Evolutionary conservation across 192 early-diverging fungal species (phyloP).

Genomic region (Backusella tuberculispora): DNA sequence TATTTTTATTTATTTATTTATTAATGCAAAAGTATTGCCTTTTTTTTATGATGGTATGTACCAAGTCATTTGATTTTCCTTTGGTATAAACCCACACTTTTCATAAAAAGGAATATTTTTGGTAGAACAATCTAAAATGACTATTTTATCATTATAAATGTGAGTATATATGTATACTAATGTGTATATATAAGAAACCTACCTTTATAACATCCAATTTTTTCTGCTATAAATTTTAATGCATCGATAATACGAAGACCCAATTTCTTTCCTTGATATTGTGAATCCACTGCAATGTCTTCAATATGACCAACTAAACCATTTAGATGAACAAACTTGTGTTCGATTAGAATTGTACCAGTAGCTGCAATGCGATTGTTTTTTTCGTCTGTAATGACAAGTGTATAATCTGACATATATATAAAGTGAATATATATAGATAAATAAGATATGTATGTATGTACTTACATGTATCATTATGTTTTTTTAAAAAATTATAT

Average conservation of each 20-base stretch:
- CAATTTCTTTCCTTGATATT: conserved; percentile 61
- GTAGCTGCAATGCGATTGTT: conserved; percentile 70
- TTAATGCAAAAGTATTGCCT: too few relatives aligned
- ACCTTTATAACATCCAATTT: conserved; percentile 83
- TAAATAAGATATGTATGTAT: neutral
- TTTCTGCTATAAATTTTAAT: conserved; percentile 75
- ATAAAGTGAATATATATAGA: conserved; percentile 28
- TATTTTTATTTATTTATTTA: too few relatives aligned
- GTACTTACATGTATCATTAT: conserved; percentile 69
- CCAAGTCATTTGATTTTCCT: conserved; percentile 71
- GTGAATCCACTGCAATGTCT: conserved; percentile 63
- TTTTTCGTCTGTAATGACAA: conserved; percentile 73
- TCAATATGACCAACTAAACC: conserved; percentile 86
- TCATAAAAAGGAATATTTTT: conserved; percentile 86
- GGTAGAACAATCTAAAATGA: conserved; percentile 60
- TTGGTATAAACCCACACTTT: conserved; percentile 80
- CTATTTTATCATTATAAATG: conserved; percentile 21
- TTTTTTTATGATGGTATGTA: conserved; percentile 38
- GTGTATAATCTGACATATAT: conserved; percentile 54
- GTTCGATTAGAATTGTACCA: conserved; percentile 82
- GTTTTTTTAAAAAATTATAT: conserved; percentile 74
- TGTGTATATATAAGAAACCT: conserved; percentile 7
- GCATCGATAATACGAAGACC: conserved; percentile 74
- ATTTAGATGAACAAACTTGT: conserved; percentile 80
- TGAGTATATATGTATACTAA: neutral